Evolutionary conservation across 805 yeast species (phyloP).

Genomic region (Cephaloascus albidus): DNA sequence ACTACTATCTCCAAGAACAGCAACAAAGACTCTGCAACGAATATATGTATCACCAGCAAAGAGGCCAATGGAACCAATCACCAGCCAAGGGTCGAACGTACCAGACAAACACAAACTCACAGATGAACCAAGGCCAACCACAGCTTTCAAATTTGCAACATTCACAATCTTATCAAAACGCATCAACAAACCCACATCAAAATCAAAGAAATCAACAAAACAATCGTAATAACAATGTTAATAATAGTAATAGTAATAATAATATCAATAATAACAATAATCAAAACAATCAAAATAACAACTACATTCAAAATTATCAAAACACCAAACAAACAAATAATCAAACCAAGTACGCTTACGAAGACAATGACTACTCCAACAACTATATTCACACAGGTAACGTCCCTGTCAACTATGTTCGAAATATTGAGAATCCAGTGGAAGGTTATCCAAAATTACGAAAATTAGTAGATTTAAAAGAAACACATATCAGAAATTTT

Average conservation of each 20-base stretch:
- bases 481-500: slow-evolving; percentile 40
- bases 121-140: too few relatives aligned
- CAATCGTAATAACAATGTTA: background rate
- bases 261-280: too few relatives aligned
- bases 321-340: too few relatives aligned
- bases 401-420: slow-evolving; percentile 54
- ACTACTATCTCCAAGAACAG: background rate
- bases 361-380: slow-evolving; percentile 68
- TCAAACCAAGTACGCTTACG: slow-evolving; percentile 9
- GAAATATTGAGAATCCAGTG: slow-evolving; percentile 57
- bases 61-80: background rate
- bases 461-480: slow-evolving; percentile 56
- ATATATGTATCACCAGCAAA: background rate
- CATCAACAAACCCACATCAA: background rate
- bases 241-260: background rate
- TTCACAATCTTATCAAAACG: too few relatives aligned
- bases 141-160: too few relatives aligned
- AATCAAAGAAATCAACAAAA: background rate
- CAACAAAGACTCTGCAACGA: background rate
- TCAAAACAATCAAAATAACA: background rate
- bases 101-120: too few relatives aligned
- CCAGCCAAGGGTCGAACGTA: too few relatives aligned
- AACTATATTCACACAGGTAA: slow-evolving; percentile 54
- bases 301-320: too few relatives aligned
- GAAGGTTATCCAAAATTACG: slow-evolving; percentile 85